Conservation (phyloP, 192 early-diverging fungal species). For the Phycomyces nitens region DNA sequence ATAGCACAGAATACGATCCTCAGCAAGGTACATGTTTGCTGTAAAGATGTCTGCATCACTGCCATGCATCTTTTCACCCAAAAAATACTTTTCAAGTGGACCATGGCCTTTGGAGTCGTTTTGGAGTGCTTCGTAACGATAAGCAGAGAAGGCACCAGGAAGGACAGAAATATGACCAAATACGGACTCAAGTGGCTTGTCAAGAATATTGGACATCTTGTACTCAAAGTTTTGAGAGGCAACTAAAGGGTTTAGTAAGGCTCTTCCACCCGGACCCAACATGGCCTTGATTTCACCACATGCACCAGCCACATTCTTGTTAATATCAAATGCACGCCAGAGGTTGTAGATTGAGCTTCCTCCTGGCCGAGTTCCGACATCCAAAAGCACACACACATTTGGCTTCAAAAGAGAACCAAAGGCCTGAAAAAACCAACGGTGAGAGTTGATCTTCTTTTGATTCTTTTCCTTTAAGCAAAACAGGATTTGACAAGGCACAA, state of each 20-base stretch:
- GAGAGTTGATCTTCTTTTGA: constrained; percentile 60
- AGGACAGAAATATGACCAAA: constrained; percentile 96
- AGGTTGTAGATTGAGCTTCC: constrained; percentile 67
- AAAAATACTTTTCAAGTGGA: constrained; percentile 72
- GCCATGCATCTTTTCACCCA: constrained; percentile 65
- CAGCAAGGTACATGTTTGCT: constrained; percentile 65
- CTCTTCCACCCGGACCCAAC: constrained; percentile 49
- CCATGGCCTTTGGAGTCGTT: constrained; percentile 49
- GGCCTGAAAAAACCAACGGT: constrained; percentile 63
- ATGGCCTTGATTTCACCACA: constrained; percentile 83
- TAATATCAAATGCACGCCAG: constrained; percentile 77
- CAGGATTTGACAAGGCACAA: constrained; percentile 67
- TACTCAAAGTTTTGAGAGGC: constrained; percentile 84
- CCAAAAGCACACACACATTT: constrained; percentile 60
- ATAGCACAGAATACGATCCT: constrained; percentile 78
- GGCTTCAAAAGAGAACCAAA: constrained; percentile 57
- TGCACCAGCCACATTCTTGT: constrained; percentile 71
- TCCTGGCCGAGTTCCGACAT: constrained; percentile 79
- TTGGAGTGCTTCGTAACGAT: constrained; percentile 70
- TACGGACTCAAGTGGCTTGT: constrained; percentile 80
- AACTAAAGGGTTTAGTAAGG: constrained; percentile 69
- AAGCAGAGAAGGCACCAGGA: constrained; percentile 83
- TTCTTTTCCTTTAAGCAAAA: constrained; percentile 80
- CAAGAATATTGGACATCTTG: constrained; percentile 71
- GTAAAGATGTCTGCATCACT: constrained; percentile 57